A percentile compares a stretch with the other conserved stretches of the same genome.
Conservation (phyloP, 805 yeast species). For the Saturnispora bothae region DNA sequence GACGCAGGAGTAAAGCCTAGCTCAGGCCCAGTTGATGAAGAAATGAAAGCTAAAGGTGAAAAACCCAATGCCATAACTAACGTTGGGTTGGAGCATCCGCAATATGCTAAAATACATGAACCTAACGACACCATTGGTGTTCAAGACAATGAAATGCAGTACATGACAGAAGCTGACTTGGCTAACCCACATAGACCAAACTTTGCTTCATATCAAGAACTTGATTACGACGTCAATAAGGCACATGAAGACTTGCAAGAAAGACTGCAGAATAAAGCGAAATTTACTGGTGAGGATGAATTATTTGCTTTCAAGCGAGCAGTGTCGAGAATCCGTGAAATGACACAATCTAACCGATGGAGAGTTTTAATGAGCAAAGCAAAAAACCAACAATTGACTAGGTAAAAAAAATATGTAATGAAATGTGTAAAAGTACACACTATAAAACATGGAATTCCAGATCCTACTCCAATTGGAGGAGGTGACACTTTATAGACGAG, state of each 20-base stretch:
- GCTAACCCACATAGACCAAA: conserved; percentile 62
- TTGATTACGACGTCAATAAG: conserved; percentile 22
- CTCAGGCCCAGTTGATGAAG: conserved; percentile 39
- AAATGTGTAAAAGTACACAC: no score
- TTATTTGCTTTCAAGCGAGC: conserved; percentile 65
- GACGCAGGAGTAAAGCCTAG: conserved; percentile 6
- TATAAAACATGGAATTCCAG: conserved; percentile 42
- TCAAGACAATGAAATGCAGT: conserved; percentile 61
- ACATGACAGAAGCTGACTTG: conserved; percentile 50
- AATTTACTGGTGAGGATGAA: conserved; percentile 72
- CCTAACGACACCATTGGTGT: conserved; percentile 6
- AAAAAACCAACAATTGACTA: not conserved
- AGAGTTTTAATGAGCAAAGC: conserved; percentile 28
- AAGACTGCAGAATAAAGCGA: conserved; percentile 38
- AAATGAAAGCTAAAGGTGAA: conserved; percentile 28
- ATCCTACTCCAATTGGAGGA: conserved; percentile 40
- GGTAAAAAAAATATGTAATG: no score
- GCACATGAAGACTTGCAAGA: conserved; percentile 16
- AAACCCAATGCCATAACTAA: conserved; percentile 2
- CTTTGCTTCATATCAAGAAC: conserved; percentile 48
- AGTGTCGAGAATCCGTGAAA: conserved; percentile 45
- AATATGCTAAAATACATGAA: conserved; percentile 3
- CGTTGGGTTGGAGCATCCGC: conserved; percentile 4
- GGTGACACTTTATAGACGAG: conserved; percentile 46
- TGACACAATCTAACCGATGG: conserved; percentile 33